Conservation (phyloP, 768 basidiomycete species). For the Tephrocybe sp. region DNA sequence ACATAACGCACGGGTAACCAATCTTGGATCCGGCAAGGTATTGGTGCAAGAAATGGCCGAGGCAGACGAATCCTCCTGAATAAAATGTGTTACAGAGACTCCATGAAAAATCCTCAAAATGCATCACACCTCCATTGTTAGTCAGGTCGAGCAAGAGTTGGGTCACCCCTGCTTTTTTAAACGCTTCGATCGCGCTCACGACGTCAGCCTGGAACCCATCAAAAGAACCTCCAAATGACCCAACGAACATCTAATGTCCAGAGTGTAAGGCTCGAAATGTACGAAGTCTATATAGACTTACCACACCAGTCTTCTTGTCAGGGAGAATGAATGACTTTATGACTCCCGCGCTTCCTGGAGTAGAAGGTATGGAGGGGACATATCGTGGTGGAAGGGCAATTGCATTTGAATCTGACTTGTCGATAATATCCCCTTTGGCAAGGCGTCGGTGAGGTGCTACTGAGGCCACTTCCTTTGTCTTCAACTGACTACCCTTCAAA, state of each 20-base stretch:
- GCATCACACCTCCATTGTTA: conserved; percentile 57
- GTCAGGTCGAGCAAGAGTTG: conserved; percentile 56
- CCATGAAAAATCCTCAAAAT: not conserved
- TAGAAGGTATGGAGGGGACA: conserved; percentile 42
- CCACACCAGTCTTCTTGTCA: conserved; percentile 56
- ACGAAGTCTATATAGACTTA: too few relatives aligned
- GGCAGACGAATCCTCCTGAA: conserved; percentile 58
- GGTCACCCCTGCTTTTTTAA: conserved; percentile 47
- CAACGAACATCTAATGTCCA: conserved; percentile 50
- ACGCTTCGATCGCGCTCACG: conserved; percentile 39
- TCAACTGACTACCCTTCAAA: conserved; percentile 19
- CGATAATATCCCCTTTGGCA: conserved; percentile 40
- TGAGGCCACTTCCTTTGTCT: not conserved
- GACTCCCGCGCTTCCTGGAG: conserved; percentile 46
- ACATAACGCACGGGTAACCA: conserved; percentile 45
- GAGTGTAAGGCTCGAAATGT: too few relatives aligned
- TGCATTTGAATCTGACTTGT: conserved; percentile 37
- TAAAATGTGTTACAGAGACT: not conserved
- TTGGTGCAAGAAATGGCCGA: conserved; percentile 58
- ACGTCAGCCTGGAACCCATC: conserved; percentile 50
- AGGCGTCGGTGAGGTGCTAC: conserved; percentile 6
- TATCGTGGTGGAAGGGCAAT: conserved; percentile 46
- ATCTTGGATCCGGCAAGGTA: conserved; percentile 50
- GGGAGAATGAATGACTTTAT: conserved; percentile 57
- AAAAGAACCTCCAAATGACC: conserved; percentile 54